Evolutionary conservation across 139 green algal genomes (phyloP), one percentile per base, ranked within the genome.

Genomic region (Chlorella sp.): DNA sequence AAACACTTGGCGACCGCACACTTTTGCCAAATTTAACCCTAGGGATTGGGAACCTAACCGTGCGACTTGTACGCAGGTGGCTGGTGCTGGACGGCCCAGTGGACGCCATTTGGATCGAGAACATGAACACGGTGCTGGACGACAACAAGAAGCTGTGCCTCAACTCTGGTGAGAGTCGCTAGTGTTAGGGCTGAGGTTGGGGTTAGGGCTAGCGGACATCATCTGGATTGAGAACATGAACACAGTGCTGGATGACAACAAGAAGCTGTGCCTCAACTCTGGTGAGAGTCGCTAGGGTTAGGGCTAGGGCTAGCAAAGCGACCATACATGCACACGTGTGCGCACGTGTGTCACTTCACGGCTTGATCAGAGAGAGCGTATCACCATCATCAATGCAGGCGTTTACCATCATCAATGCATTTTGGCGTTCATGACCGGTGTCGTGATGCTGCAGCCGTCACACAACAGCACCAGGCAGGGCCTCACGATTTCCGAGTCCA

Each of bases 141-240:
- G 89, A 94, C 83, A 94, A 94, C 83, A 93, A 92, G 85, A 93
- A 93, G 84, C 83, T 94, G 34, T 94, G 89, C 80, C 84, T 95
- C 20, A 91, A 90, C 85, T 74, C 67, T 31, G 74, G 74, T 32
- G 42, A 55, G 10, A 55, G 17, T 17, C 10, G 42, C 42, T 55
- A 17, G 42, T 55, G 42, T 17, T 17, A 24, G 42, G 42, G 42
- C 10, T 55, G 42, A 24, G 42, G 42, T 17, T 10, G 10, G 42
- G n/a, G n/a, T n/a, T n/a, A n/a, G 90, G 90, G 3, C 90, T 87
- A 20, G 90, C 92, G 49, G 87, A 95, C 72, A 88, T 88, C 30
- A 88, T 95, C 33, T 74, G 69, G 69, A 55, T 74, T 70, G 90
- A 95, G 80, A 95, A 93, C 85, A 93, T 95, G 87, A 95, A 95